A percentile compares a stretch with the other conserved stretches of the same genome.
Conservation (phyloP, 129 eudicot species). For the Pulicaria dysenterica region DNA sequence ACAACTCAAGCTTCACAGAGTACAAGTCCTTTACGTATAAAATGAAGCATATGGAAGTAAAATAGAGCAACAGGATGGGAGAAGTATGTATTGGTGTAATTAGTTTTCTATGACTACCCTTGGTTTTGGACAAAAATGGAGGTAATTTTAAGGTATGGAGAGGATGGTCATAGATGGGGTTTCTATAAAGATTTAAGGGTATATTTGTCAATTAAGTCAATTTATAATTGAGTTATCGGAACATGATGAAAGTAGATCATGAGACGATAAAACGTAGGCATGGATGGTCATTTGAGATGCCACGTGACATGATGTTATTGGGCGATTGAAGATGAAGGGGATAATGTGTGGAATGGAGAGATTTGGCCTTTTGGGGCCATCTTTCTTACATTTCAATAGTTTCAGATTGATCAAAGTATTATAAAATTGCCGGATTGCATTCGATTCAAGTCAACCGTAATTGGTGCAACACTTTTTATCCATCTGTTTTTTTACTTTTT, state of each 20-base stretch:
- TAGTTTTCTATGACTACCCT: slow-evolving; percentile 54
- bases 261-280: slow-evolving; percentile 48
- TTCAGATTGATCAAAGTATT: no score
- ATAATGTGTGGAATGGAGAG: slow-evolving; percentile 42
- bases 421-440: no score
- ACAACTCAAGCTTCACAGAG: slow-evolving; percentile 14
- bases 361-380: neutral
- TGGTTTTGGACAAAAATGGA: slow-evolving; percentile 50
- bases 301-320: slow-evolving; percentile 57
- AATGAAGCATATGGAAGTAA: slow-evolving; percentile 32
- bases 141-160: slow-evolving; percentile 42
- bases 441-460: no score
- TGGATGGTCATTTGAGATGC: slow-evolving; percentile 50
- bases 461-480: no score
- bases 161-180: slow-evolving; percentile 27
- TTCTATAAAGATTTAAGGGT: neutral
- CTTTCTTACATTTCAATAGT: no score
- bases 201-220: slow-evolving; percentile 25
- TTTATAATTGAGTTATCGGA: slow-evolving; percentile 4
- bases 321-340: slow-evolving; percentile 58
- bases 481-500: no score
- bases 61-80: slow-evolving; percentile 4
- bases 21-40: slow-evolving; percentile 30
- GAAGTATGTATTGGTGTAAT: slow-evolving; percentile 36
- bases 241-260: slow-evolving; percentile 34